phyloP scores from a whole-genome alignment of 768 basidiomycete species.

The Xerocomellus chrysenteron region DNA sequence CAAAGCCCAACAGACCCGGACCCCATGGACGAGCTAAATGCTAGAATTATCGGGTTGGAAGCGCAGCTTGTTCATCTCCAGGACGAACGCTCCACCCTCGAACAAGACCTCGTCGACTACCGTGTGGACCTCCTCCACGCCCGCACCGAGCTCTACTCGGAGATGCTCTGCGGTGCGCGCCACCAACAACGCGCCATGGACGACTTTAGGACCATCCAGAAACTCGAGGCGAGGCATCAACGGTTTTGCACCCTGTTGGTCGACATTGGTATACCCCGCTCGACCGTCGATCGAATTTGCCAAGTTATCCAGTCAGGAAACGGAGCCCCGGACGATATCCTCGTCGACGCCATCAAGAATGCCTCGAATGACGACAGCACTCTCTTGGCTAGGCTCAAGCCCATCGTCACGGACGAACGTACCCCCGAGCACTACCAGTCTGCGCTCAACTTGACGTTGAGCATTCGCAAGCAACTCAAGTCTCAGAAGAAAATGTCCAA shows the following conservation, averaged over 20 bases:
- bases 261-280: conserved; percentile 28
- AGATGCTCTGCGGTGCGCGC: conserved; percentile 29
- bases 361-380: conserved; percentile 39
- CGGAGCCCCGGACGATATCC: conserved; percentile 40
- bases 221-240: conserved; percentile 25
- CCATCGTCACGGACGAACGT: conserved; percentile 35
- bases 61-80: conserved; percentile 11
- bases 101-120: conserved; percentile 30
- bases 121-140: conserved; percentile 28
- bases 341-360: conserved; percentile 43
- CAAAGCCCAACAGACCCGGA: neutral
- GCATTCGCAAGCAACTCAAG: conserved; percentile 43
- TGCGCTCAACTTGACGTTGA: conserved; percentile 45
- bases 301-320: conserved; percentile 22
- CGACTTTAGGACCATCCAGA: conserved; percentile 28
- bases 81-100: conserved; percentile 17
- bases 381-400: conserved; percentile 44
- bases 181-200: conserved; percentile 24
- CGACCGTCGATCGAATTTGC: conserved; percentile 24
- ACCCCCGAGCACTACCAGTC: conserved; percentile 45
- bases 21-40: neutral
- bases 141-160: conserved; percentile 29
- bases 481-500: conserved; percentile 43
- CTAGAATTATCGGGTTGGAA: conserved; percentile 14
- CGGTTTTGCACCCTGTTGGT: conserved; percentile 23